These are phyloP conservation scores for Sporothrix euskadiensis DNA, from an alignment of 2,329 filamentous ascomycete species.

Conservation along the genomic window DNA sequence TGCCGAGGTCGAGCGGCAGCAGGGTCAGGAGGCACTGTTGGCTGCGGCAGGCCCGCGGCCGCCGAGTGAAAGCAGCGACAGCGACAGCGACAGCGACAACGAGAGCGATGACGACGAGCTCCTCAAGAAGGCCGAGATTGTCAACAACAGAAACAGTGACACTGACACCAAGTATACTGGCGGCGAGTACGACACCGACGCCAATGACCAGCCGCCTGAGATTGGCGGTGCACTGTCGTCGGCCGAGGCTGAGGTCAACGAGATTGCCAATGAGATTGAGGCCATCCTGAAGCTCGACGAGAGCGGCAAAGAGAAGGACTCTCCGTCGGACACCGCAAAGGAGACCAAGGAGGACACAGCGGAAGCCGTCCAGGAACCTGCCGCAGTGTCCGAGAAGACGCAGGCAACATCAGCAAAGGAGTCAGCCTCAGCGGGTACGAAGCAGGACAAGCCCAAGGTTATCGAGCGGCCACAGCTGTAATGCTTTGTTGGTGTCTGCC, in stretches of 20 bases:
- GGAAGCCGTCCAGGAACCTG: neutral
- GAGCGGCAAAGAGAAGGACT: slow-evolving; percentile 4
- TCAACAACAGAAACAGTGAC: neutral
- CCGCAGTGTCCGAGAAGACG: neutral
- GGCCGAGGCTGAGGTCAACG: slow-evolving; percentile 30
- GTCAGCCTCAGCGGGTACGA: neutral
- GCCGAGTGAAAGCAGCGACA: slow-evolving; percentile 36
- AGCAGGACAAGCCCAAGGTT: slow-evolving; percentile 12
- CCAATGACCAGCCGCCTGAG: slow-evolving; percentile 26
- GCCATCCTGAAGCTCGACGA: slow-evolving; percentile 28
- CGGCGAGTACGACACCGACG: slow-evolving; percentile 4
- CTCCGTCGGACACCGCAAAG: neutral
- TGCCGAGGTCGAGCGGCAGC: slow-evolving; percentile 55
- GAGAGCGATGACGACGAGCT: neutral
- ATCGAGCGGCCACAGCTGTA: slow-evolving; percentile 25
- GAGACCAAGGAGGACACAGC: neutral
- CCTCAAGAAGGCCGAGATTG: neutral
- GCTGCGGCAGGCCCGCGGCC: slow-evolving; percentile 46
- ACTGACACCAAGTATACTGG: neutral
- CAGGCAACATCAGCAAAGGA: neutral
- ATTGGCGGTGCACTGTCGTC: slow-evolving; percentile 23
- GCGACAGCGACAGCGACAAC: slow-evolving; percentile 10
- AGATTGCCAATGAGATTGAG: slow-evolving; percentile 30
- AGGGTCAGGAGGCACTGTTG: slow-evolving; percentile 43
- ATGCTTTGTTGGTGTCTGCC: neutral